Evolutionary conservation across 148 eudicot species (phyloP), one percentile per base, ranked within the genome.

Genomic region (Diospyros lotus): DNA sequence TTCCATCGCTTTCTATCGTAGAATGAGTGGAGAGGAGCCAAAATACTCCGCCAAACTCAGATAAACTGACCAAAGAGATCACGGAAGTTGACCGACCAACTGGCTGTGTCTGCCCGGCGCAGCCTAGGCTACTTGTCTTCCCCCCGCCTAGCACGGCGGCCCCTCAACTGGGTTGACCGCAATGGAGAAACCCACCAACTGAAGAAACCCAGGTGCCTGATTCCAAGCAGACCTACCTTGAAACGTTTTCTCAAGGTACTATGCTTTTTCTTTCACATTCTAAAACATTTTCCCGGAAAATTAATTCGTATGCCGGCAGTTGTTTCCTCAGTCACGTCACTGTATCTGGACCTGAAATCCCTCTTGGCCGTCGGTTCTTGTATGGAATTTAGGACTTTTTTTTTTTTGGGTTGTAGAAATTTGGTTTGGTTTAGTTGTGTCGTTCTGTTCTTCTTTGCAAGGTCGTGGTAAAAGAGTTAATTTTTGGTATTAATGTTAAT

Each of bases 11-110:
- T n/a, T 54, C 6, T 13, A 14, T 9, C 38, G 2, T 50, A 51
- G 8, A 59, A 48, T 69, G 73, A 76, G 80, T 71, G 80, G 80
- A 9, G 71, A n/a, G 65, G 76, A 64, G 80, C 80, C 71, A 71
- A 72, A 77, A 71, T 14, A 11, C 28, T 28, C 28, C 28, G 42
- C 67, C 53, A 56, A 56, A 18, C 53, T 4, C 64, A 66, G 2
- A 66, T 10, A 28, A 48, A 55, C 17, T 4, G 42, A 67, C 44
- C 8, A 50, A n/a, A 48, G 1, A 53, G 51, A 13, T 40, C 17
- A 45, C 40, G 13, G 17, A 42, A 10, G 51, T 50, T 18, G 63
- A 15, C 62, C 2, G 13, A 4, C 41, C 48, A 39, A 43, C 58
- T 12, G 62, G 0, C 28, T 52, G 70, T 75, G 3, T 4, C 15